phyloP scores from a whole-genome alignment of 2,329 filamentous ascomycete species.

The Aspergillus intermedius region DNA sequence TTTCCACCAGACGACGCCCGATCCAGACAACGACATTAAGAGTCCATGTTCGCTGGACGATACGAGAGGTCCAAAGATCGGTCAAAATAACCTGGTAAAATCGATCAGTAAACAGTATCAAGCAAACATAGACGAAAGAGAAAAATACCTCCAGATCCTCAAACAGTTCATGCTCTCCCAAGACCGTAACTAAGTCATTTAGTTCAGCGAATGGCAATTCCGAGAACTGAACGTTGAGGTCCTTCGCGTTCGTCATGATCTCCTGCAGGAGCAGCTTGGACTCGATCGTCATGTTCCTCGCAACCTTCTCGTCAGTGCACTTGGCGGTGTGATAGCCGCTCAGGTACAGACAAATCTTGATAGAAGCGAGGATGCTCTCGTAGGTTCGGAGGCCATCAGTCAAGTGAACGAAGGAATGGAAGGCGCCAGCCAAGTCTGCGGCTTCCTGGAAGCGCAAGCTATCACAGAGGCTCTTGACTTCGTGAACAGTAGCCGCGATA shows the following conservation, averaged over 20 bases:
- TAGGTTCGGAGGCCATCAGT: constrained; percentile 26
- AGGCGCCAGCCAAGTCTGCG: constrained; percentile 25
- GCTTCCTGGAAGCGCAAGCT: constrained; percentile 26
- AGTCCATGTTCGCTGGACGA: constrained; percentile 42
- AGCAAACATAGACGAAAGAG: neutral
- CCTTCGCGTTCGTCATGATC: constrained; percentile 24
- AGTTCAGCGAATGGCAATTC: constrained; percentile 30
- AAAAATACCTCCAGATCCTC: constrained; percentile 27
- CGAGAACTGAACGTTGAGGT: constrained; percentile 27
- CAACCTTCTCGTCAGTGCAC: constrained; percentile 20
- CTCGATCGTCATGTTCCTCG: constrained; percentile 25
- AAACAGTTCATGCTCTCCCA: constrained; percentile 34
- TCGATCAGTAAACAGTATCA: neutral
- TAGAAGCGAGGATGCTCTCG: constrained; percentile 29
- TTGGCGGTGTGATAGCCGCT: constrained; percentile 27
- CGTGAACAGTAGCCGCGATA: constrained; percentile 18
- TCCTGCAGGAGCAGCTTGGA: constrained; percentile 30
- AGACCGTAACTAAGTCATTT: constrained; percentile 31
- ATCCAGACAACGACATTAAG: constrained; percentile 45
- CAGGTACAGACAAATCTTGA: constrained; percentile 32
- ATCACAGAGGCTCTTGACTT: constrained; percentile 26
- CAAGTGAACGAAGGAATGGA: constrained; percentile 30
- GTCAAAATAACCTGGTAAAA: constrained; percentile 30
- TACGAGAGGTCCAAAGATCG: constrained; percentile 42
- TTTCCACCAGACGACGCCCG: constrained; percentile 48